Evolutionary conservation across 1,284 basidiomycete genomes (phyloP).

Genomic region (Vanrija sp.): DNA sequence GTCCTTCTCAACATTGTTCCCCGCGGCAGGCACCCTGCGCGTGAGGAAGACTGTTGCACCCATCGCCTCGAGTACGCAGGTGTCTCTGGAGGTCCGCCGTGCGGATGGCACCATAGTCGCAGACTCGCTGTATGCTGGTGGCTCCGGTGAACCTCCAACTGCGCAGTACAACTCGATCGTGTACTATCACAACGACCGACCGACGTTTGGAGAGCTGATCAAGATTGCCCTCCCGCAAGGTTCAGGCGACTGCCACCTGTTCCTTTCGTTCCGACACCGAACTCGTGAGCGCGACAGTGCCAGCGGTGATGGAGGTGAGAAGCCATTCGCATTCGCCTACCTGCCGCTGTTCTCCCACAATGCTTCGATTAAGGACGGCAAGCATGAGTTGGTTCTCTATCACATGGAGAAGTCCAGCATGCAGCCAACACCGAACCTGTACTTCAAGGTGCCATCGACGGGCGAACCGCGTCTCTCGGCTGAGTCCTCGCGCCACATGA

Average conservation of each 20-base stretch:
- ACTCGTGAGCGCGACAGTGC: constrained; percentile 57
- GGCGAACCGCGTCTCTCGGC: constrained; percentile 61
- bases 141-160: constrained; percentile 75
- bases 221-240: constrained; percentile 75
- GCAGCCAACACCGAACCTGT: constrained; percentile 63
- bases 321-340: constrained; percentile 88
- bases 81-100: constrained; percentile 82
- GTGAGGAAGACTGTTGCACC: constrained; percentile 34
- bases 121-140: constrained; percentile 73
- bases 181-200: constrained; percentile 75
- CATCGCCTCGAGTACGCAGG: constrained; percentile 67
- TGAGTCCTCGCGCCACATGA: constrained; percentile 63
- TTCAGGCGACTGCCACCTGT: constrained; percentile 77
- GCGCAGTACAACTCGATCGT: constrained; percentile 85
- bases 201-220: constrained; percentile 89
- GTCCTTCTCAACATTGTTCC: constrained; percentile 58
- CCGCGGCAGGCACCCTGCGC: constrained; percentile 49
- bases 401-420: constrained; percentile 63
- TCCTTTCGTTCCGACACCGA: constrained; percentile 74
- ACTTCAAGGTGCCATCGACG: constrained; percentile 62
- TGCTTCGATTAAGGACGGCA: constrained; percentile 86
- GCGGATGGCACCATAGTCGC: constrained; percentile 63
- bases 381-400: constrained; percentile 79
- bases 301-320: constrained; percentile 59
- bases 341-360: constrained; percentile 77